Base-by-base conservation (phyloP, 495 filamentous ascomycete species). In the Jackrogersella minutella region DNA sequence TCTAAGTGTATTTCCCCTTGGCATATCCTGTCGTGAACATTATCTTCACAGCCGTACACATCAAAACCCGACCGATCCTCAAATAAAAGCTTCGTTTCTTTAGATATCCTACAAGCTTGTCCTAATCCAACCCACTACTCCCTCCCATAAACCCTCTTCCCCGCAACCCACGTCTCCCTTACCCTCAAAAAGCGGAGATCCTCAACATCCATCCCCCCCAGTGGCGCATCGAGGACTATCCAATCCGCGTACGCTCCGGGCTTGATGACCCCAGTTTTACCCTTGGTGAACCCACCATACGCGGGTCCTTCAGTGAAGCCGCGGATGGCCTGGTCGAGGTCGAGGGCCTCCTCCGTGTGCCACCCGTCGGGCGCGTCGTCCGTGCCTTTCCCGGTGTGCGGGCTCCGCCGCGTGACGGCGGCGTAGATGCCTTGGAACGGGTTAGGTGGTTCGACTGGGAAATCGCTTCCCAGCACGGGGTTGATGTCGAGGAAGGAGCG, bases 111-210 rank as follows among this genome's bases (percentile, higher is more conserved):
- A 10, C 22, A 2, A 21, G 19, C 17, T n/a, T 3, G 7, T 6
- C 14, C 14, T 22, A 11, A 43, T 3, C 19, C 40, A 43, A 7
- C 7, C 4, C 7, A 43, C 33, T 5, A 28, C 17, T 77, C 75
- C 40, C 79, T 71, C 14, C 37, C 16, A 62, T 80, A 82, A 0
- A 82, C 81, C 53, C 37, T 74, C 71, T 39, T 75, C 1, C 87
- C 87, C 1, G 69, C 85, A 50, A 89, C 83, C 87, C 87, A 90
- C 3, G 87, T 89, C 78, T 89, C 87, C 59, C 70, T 75, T 0
- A 89, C 86, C 43, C 65, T 77, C 37, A 87, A 61, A 6, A 67
- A 70, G 46, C 81, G 80, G 61, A 88, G 57, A 16, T 73, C 76
- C 66, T 86, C 82, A 41, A 78, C 37, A 8, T 76, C 71, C 26